phyloP scores from a whole-genome alignment of 1,284 basidiomycete species.

The Stereum hirsutum region DNA sequence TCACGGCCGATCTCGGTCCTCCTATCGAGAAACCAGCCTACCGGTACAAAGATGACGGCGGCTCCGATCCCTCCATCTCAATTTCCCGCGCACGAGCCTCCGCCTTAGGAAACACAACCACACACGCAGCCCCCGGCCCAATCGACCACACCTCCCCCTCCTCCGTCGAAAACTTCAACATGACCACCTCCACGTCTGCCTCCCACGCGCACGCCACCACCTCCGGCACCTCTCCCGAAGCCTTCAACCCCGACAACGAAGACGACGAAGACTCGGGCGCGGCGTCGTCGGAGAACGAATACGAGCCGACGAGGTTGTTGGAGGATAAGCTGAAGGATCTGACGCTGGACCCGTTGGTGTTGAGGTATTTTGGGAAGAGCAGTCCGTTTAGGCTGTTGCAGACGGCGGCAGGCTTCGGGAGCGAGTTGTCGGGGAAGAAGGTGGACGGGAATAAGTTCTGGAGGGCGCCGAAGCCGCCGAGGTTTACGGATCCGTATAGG shows the following conservation, averaged over 20 bases:
- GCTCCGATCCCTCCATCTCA: slow-evolving; percentile 4
- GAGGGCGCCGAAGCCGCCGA: not conserved
- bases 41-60: slow-evolving; percentile 1
- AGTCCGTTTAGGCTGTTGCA: slow-evolving; percentile 60
- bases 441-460: slow-evolving; percentile 9
- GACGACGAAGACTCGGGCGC: not conserved
- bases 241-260: not conserved
- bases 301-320: not conserved
- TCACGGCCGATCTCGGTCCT: slow-evolving; percentile 38
- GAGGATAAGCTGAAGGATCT: slow-evolving; percentile 25
- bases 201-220: slow-evolving; percentile 13
- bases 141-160: not conserved
- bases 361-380: slow-evolving; percentile 65
- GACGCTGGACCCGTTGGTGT: slow-evolving; percentile 23
- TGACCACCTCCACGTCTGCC: not conserved
- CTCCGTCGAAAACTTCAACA: not conserved
- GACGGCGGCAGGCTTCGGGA: slow-evolving; percentile 57
- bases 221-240: not conserved
- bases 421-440: slow-evolving; percentile 34
- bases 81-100: not conserved
- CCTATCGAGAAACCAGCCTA: slow-evolving; percentile 21
- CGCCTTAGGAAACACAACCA: no score
- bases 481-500: no score
- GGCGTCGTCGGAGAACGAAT: slow-evolving; percentile 8
- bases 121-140: no score